Evolutionary conservation across 441 rosid genomes (phyloP), one percentile per base, ranked within the genome.

Genomic region (Adansonia grandidieri): DNA sequence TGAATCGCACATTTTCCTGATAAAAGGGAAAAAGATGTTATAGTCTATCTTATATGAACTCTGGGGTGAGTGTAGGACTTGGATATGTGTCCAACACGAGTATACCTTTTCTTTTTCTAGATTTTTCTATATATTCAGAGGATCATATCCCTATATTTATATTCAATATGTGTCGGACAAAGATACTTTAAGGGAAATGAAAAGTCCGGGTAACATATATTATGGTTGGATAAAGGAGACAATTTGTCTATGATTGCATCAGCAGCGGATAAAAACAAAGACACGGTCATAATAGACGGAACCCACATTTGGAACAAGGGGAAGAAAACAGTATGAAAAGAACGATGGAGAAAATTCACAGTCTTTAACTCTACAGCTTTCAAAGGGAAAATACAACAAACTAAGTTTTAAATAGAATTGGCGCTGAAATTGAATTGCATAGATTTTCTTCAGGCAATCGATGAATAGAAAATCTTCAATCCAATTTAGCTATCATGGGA

Each of bases 1-100:
- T 70, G 79, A 80, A 72, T 75, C 71, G 28, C 78, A 73, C 73
- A 66, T 19, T 32, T 62, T 71, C 15, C 10, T 47, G 24, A 13
- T 17, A 53, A 42, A 58, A 32, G 20, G 54, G 19, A 50, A 48
- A 17, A 51, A 2, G 20, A 6, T 37, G 47, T 15, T 64, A 37
- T 6, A 50, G 54, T 4, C 54, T 13, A 50, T 50, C n/a, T 50
- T 50, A 11, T 3, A 10, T n/a, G 14, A 50, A 50, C 11, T 50
- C 6, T 11, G 14, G 54, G n/a, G 40, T 37, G 40, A 37, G 40
- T 37, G 40, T 37, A 4, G 40, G 40, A 37, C 5, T 3, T 37
- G 5, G 40, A 37, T 37, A 37, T 37, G 40, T 37, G 40, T 37
- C 40, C 40, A 37, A 37, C 40, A 37, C 40, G 5, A 3, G 40